Evolutionary conservation across 352 stramenopile species (phyloP).

Genomic region (Phytophthora sp.): DNA sequence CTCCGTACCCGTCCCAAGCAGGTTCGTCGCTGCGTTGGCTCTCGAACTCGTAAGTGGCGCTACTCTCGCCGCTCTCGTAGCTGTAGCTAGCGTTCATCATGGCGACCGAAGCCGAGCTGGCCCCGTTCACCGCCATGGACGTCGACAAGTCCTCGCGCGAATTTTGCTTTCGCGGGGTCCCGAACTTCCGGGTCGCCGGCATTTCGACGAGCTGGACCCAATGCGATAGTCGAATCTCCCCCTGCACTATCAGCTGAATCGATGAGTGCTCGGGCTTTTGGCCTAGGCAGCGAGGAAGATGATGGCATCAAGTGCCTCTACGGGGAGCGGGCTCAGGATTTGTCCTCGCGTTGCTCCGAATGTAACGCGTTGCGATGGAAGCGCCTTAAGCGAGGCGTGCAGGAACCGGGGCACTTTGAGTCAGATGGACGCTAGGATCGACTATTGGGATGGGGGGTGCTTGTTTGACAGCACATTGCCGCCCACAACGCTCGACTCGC

Average conservation of each 20-base stretch:
- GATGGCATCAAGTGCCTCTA: constrained; percentile 10
- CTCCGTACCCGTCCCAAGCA: constrained; percentile 9
- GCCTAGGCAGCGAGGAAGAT: no score
- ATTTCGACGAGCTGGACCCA: not conserved
- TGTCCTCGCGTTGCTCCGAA: constrained; percentile 28
- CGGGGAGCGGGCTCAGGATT: constrained; percentile 22
- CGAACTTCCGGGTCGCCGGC: constrained; percentile 7
- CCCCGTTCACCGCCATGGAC: constrained; percentile 19
- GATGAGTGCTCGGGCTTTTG: not conserved
- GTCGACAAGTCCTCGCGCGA: constrained; percentile 7
- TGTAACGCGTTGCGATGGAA: constrained; percentile 23
- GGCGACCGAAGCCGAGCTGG: constrained; percentile 20
- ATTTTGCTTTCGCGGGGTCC: constrained; percentile 8
- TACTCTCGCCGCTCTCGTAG: constrained; percentile 30
- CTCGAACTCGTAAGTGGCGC: constrained; percentile 20
- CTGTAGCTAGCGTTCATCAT: constrained; percentile 35
- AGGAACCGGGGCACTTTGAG: constrained; percentile 23
- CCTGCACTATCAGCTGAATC: constrained; percentile 4
- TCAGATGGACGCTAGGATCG: constrained; percentile 33
- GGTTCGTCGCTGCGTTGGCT: constrained; percentile 28
- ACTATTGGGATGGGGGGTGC: constrained; percentile 18
- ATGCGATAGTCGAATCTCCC: not conserved
- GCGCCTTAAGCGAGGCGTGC: constrained; percentile 5
- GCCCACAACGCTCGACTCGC: not conserved
- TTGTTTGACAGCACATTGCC: constrained; percentile 15